Evolutionary conservation across 2,329 filamentous ascomycete genomes (phyloP).

Genomic region (Neonectria coccinea): DNA sequence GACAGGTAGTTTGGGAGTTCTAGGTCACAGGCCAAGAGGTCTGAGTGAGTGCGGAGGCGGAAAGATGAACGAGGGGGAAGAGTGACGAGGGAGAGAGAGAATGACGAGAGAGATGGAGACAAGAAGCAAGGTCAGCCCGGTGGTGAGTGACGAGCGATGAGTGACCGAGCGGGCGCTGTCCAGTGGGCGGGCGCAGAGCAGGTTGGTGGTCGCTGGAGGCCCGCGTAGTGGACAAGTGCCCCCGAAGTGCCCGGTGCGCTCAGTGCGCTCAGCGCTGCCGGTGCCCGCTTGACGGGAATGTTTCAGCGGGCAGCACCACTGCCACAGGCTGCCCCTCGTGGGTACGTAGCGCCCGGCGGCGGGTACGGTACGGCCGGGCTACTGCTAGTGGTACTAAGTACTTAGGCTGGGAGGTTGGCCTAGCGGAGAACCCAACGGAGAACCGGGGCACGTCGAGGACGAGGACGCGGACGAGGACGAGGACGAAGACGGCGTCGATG

Average conservation of each 20-base stretch:
- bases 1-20: background rate
- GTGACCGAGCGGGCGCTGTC: constrained; percentile 29
- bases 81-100: constrained; percentile 11
- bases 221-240: constrained; percentile 10
- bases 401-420: background rate
- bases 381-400: too few relatives aligned
- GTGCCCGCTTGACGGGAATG: background rate
- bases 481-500: background rate
- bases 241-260: background rate
- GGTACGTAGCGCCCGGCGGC: constrained; percentile 20
- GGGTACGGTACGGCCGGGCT: constrained; percentile 12
- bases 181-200: constrained; percentile 39
- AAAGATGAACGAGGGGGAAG: constrained; percentile 40
- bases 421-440: constrained; percentile 15
- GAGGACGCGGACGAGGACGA: background rate
- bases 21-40: constrained; percentile 14
- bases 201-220: constrained; percentile 30
- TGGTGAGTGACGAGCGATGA: constrained; percentile 19
- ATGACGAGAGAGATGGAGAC: background rate
- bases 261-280: constrained; percentile 8
- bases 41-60: constrained; percentile 29
- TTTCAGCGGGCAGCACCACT: background rate
- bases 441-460: background rate
- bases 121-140: constrained; percentile 41
- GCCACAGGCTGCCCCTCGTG: constrained; percentile 23